These are phyloP conservation scores for Chaetomium cochliodes DNA, from an alignment of 495 filamentous ascomycete genomes.

Conservation along the genomic window DNA sequence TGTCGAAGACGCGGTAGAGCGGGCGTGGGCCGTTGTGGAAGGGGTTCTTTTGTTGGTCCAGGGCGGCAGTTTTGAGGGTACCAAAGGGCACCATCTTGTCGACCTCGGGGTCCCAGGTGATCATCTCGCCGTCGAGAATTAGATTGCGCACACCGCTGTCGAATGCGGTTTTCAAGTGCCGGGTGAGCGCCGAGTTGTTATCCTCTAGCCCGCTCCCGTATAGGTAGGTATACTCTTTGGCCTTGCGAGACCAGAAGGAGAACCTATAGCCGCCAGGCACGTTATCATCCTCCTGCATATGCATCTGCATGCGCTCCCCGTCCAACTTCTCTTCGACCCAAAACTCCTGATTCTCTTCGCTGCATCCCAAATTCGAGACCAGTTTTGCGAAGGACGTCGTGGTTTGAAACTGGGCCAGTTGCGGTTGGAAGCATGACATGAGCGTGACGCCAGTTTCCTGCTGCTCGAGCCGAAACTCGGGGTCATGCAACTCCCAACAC, in stretches of 20 bases:
- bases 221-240: slow-evolving; percentile 94
- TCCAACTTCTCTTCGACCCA: slow-evolving; percentile 99
- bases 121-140: slow-evolving; percentile 97
- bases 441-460: slow-evolving; percentile 72
- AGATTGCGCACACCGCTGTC: slow-evolving; percentile 71
- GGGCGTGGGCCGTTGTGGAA: slow-evolving; percentile 71
- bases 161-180: slow-evolving; percentile 78
- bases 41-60: slow-evolving; percentile 77
- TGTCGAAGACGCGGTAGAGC: slow-evolving; percentile 82
- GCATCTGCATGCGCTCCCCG: slow-evolving; percentile 94
- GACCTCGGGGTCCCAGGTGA: slow-evolving; percentile 91
- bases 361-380: slow-evolving; percentile 67
- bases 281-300: slow-evolving; percentile 73
- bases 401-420: slow-evolving; percentile 94
- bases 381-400: slow-evolving; percentile 75
- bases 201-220: slow-evolving; percentile 80
- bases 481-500: slow-evolving; percentile 91
- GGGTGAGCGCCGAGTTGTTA: slow-evolving; percentile 72
- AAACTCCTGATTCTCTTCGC: slow-evolving; percentile 70
- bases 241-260: slow-evolving; percentile 91
- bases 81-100: slow-evolving; percentile 87
- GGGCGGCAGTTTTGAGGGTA: slow-evolving; percentile 86
- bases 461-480: slow-evolving; percentile 67
- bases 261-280: slow-evolving; percentile 71
- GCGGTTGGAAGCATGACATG: slow-evolving; percentile 97